phyloP scores from a whole-genome alignment of 345 rosid genomes.

The Bruguiera gymnorhiza region DNA sequence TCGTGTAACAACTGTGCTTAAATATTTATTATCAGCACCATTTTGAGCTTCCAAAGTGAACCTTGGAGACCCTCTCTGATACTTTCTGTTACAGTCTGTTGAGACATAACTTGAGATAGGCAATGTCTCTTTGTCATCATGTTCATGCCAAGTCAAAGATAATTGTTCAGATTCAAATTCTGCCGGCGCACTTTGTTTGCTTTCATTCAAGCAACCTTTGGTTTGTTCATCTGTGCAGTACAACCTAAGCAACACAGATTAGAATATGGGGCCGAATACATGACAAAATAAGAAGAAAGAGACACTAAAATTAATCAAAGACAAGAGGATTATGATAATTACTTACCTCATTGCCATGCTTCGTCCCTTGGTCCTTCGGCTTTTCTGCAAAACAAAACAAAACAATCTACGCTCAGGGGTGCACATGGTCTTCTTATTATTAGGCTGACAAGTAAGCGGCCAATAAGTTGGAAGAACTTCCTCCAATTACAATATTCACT shows the following conservation, averaged over 20 bases:
- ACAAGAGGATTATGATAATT: neutral
- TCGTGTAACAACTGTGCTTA: slow-evolving; percentile 15
- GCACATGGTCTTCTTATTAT: neutral
- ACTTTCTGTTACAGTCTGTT: neutral
- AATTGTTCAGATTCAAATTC: slow-evolving; percentile 14
- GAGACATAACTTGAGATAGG: slow-evolving; percentile 1
- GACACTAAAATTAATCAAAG: neutral
- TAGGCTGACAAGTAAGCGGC: neutral
- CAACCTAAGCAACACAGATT: slow-evolving; percentile 4
- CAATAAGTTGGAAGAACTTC: too few species aligned
- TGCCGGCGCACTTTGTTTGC: slow-evolving; percentile 9
- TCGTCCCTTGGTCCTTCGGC: slow-evolving; percentile 14
- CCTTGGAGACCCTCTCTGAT: slow-evolving; percentile 29
- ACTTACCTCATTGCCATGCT: slow-evolving; percentile 37
- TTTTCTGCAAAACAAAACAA: slow-evolving; percentile 29
- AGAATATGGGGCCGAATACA: neutral
- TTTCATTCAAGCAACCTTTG: slow-evolving; percentile 15
- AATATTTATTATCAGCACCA: slow-evolving; percentile 18
- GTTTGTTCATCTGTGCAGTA: slow-evolving; percentile 3
- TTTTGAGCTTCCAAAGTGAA: slow-evolving; percentile 21
- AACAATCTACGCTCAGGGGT: slow-evolving; percentile 3
- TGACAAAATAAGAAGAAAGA: neutral
- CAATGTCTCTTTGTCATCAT: slow-evolving; percentile 5
- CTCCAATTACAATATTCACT: too few species aligned
- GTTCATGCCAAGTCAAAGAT: slow-evolving; percentile 17